Evolutionary conservation across 176 grass and related monocot genomes (phyloP), one percentile per base, ranked within the genome.

Genomic region (Calamus simplicifolius): DNA sequence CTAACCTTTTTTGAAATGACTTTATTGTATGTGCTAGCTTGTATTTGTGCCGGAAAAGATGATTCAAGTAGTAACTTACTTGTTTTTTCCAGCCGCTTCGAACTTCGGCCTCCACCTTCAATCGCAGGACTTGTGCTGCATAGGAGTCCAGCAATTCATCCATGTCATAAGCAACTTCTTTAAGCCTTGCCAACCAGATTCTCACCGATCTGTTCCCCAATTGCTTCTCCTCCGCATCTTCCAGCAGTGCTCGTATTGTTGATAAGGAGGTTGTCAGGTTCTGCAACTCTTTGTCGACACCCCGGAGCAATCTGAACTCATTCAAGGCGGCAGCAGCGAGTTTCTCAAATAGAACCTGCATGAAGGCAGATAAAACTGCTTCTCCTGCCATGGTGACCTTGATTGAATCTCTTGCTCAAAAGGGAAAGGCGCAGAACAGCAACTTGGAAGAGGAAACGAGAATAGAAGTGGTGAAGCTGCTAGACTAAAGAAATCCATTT

Each of bases 211-310:
- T 80, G 67, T 95, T 81, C 56, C 61, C 80, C 6, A 89, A 52
- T 60, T 89, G 89, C 61, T 35, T 61, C 53, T 85, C 81, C 58
- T 89, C 81, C 1, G 81, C 85, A 85, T 89, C 89, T 82, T 95
- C 85, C 29, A 95, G 69, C 68, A 82, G 63, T 18, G 61, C 73
- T 66, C 76, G 75, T 67, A 95, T 77, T 18, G 43, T 68, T 1
- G 62, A 82, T 56, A 85, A 23, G 6, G 52, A 83, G 76, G 71
- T 65, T 7, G 78, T 66, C 29, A 95, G 55, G 19, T 64, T 85
- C 62, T 73, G 68, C 81, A 95, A 58, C 71, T 89, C 72, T 49
- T 70, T 66, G 3, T 30, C n/a, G n/a, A n/a, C 56, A 13, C 65
- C 55, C 2, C 48, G n/a, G 6, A 60, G 61, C 58, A 76, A 63